These are phyloP conservation scores for Avena atlantica DNA, from an alignment of 176 grass and related monocot genomes.

Conservation along the genomic window DNA sequence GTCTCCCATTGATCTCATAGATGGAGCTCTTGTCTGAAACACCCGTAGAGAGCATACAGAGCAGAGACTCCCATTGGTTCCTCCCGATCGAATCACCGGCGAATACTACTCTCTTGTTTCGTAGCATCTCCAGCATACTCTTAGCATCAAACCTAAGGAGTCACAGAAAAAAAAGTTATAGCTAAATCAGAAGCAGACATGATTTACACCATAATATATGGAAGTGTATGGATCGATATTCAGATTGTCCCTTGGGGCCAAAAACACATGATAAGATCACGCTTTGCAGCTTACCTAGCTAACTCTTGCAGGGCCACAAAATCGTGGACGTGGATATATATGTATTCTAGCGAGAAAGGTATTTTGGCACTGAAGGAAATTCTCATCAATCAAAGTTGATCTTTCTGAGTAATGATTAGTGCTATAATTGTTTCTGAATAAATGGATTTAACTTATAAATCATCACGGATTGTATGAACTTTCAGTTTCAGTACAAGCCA, in stretches of 20 bases:
- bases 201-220: background rate
- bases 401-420: background rate
- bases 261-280: background rate
- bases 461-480: background rate
- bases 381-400: background rate
- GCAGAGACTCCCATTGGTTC: slow-evolving; percentile 95
- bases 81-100: slow-evolving; percentile 91
- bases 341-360: background rate
- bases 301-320: background rate
- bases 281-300: background rate
- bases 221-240: background rate
- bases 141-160: slow-evolving; percentile 66
- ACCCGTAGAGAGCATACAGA: slow-evolving; percentile 78
- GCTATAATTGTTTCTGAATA: background rate
- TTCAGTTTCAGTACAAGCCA: background rate
- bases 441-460: background rate
- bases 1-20: slow-evolving; percentile 82
- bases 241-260: background rate
- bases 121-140: slow-evolving; percentile 67
- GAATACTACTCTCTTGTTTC: slow-evolving; percentile 75
- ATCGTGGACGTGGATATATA: background rate
- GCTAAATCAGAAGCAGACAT: slow-evolving; percentile 11
- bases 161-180: background rate
- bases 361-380: background rate
- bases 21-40: slow-evolving; percentile 71